These are phyloP conservation scores for Saturnispora saitoi DNA, from an alignment of 805 yeast genomes.

Conservation along the genomic window DNA sequence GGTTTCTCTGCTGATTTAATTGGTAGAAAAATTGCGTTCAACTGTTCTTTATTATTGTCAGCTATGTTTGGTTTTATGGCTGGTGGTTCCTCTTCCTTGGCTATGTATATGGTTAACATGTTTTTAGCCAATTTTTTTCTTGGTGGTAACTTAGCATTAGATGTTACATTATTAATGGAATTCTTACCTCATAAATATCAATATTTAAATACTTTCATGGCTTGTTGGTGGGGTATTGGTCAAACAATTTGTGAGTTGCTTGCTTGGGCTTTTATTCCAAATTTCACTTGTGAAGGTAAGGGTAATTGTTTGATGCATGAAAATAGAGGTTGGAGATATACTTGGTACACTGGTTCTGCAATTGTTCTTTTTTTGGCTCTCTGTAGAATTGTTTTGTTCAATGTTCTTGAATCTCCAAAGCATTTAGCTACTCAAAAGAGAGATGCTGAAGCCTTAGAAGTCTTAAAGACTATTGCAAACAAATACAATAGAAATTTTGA, in stretches of 20 bases:
- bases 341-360: constrained; percentile 46
- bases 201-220: constrained; percentile 44
- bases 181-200: constrained; percentile 43
- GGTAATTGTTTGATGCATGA: constrained; percentile 35
- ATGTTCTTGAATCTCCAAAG: constrained; percentile 48
- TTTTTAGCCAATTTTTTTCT: constrained; percentile 38
- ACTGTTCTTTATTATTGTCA: constrained; percentile 38
- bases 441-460: constrained; percentile 40
- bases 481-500: constrained; percentile 34
- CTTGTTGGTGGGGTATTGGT: constrained; percentile 58
- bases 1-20: constrained; percentile 48
- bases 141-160: constrained; percentile 52
- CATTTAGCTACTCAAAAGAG: constrained; percentile 41
- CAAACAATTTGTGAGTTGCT: constrained; percentile 44
- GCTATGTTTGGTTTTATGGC: constrained; percentile 44
- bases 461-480: constrained; percentile 36
- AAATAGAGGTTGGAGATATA: constrained; percentile 58
- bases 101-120: constrained; percentile 42
- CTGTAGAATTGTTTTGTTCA: constrained; percentile 36
- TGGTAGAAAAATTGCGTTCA: constrained; percentile 46
- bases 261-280: constrained; percentile 49
- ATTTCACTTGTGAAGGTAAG: constrained; percentile 37
- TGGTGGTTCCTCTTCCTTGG: constrained; percentile 43
- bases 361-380: constrained; percentile 41
- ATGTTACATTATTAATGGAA: constrained; percentile 45